Evolutionary conservation across 1,284 basidiomycete genomes (phyloP).

Genomic region (Schizophyllum commune): DNA sequence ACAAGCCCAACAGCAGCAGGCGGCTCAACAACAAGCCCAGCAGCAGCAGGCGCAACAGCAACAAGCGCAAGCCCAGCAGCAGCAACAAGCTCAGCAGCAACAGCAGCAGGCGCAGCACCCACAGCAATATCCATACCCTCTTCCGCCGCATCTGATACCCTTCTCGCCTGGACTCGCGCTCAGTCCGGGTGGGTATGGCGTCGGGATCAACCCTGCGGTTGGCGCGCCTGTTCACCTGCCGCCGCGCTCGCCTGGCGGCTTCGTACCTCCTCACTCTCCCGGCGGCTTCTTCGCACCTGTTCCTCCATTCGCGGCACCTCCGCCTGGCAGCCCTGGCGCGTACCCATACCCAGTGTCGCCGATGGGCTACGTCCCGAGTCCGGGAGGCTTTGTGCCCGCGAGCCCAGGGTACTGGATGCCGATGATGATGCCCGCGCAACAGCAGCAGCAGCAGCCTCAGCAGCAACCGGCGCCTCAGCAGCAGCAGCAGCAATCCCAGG

Average conservation of each 20-base stretch:
- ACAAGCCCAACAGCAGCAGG: not conserved
- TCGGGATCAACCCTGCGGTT: not conserved
- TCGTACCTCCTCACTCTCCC: not conserved
- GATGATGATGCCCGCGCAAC: constrained; percentile 14
- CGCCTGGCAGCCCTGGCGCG: not conserved
- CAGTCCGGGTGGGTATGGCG: constrained; percentile 3
- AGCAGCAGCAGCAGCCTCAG: constrained; percentile 10
- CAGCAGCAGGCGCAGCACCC: constrained; percentile 1
- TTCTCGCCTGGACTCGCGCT: constrained; percentile 7
- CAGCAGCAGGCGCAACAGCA: not conserved
- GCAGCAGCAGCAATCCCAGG: constrained; percentile 7
- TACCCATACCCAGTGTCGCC: not conserved
- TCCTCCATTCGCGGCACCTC: not conserved
- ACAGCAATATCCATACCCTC: not conserved
- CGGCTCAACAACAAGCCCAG: not conserved
- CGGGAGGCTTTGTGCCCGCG: constrained; percentile 14
- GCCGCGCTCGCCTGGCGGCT: not conserved
- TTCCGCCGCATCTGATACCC: constrained; percentile 3
- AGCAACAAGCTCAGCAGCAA: constrained; percentile 9
- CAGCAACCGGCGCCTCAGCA: not conserved
- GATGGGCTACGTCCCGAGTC: constrained; percentile 20
- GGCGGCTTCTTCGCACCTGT: not conserved
- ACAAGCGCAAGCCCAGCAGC: constrained; percentile 7
- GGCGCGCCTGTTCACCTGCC: not conserved
- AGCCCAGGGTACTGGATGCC: constrained; percentile 33